Evolutionary conservation across 768 basidiomycete species (phyloP), one percentile per base, ranked within the genome.

Genomic region (Boletus rubroflammeus): DNA sequence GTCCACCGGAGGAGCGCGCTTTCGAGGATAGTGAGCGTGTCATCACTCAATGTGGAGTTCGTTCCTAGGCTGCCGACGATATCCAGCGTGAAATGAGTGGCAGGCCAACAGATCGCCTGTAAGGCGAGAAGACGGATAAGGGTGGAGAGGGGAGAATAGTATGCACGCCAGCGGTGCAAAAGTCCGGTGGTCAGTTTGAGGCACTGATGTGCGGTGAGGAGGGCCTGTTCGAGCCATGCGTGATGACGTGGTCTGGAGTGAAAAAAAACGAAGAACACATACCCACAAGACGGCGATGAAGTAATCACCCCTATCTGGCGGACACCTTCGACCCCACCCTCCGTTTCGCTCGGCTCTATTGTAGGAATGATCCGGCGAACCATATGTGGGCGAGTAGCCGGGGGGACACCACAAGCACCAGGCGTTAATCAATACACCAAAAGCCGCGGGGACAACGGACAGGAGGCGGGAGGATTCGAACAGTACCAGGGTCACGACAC

Each of bases 21-120:
- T 17, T 72, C 70, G 49, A 71, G 56, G 13, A 66, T 29, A 6
- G 53, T 50, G 36, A 65, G 32, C 11, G 29, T 35, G 32, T 34
- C 54, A 5, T 54, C 34, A 14, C 42, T 9, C 11, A 55, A 38
- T 4, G 57, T 39, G 5, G 47, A 8, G 34, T 68, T 61, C 0
- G 65, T 23, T 6, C 70, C 69, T 2, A 71, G 54, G 21, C 56
- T 61, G 29, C 86, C 84, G 42, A 98, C 77, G 47, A 93, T 72
- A 50, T 77, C 80, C 31, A 96, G 82, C 1, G 92, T 95, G 36
- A 92, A 71, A 60, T 92, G 89, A 5, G 94, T 97, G 4, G 91
- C 86, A 2, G 93, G 92, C 94, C 94, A 98, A 73, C 95, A 98
- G 55, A 98, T 94, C 17, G 91, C 90, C 67, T 98, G 96, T 0